A percentile compares a stretch with the other conserved stretches of the same genome.
These are phyloP conservation scores for Entrophospora sp. DNA, from an alignment of 192 early-diverging fungal species.

Conservation along the genomic window DNA sequence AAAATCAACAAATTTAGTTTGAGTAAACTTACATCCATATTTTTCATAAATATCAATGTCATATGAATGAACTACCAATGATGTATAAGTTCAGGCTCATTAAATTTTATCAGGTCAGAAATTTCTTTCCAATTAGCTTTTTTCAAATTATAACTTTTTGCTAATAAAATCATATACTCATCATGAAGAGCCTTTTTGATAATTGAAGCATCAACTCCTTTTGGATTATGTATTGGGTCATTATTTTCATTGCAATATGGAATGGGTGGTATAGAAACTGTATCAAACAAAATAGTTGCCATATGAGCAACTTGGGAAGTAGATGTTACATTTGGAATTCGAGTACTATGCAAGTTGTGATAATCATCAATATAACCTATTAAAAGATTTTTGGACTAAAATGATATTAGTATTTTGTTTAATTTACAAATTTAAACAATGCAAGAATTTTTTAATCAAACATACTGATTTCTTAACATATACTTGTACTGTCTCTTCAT, in stretches of 20 bases:
- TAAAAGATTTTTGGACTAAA: background rate
- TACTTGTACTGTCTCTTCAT: background rate
- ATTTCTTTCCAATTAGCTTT: too few species aligned
- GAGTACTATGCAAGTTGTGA: background rate
- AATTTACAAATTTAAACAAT: background rate
- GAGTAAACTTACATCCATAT: background rate
- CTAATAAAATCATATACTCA: background rate
- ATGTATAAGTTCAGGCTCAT: background rate
- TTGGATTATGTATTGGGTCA: background rate
- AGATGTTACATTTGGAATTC: background rate
- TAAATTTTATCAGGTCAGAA: too few species aligned
- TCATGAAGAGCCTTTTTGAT: background rate
- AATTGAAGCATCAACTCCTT: background rate
- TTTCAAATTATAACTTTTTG: too few species aligned
- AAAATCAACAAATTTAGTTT: background rate
- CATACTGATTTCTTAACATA: background rate
- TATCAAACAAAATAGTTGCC: background rate
- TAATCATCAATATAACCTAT: background rate
- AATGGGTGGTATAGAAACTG: background rate
- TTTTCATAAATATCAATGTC: background rate
- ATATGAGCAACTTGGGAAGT: background rate
- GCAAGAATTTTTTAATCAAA: background rate
- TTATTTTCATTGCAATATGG: background rate
- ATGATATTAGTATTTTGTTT: background rate
- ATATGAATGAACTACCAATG: conserved; percentile 1